Percentiles rank a stretch among this genome's conserved stretches.
phyloP scores from a whole-genome alignment of 1,284 basidiomycete species.

The Puccinia brachypodii region DNA sequence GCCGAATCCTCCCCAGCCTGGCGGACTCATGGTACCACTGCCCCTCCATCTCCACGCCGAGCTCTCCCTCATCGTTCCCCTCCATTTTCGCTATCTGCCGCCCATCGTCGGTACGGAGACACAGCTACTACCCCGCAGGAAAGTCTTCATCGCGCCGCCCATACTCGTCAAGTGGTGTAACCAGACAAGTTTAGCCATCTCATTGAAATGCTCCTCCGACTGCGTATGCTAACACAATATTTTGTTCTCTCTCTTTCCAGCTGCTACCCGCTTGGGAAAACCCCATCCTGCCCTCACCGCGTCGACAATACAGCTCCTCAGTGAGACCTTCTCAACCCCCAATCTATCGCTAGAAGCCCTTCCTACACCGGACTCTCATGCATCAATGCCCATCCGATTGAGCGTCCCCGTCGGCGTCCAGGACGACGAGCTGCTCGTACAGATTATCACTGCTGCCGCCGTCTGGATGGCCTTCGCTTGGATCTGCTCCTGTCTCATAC shows the following conservation, averaged over 20 bases:
- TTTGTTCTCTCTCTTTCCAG: background rate
- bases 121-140: too few relatives aligned
- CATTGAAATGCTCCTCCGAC: background rate
- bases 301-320: background rate
- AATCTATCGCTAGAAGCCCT: background rate
- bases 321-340: background rate
- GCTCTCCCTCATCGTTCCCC: background rate
- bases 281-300: background rate
- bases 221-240: background rate
- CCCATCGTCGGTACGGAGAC: background rate
- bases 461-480: background rate
- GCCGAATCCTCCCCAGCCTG: background rate
- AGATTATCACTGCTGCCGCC: background rate
- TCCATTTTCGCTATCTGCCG: constrained; percentile 11
- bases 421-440: background rate
- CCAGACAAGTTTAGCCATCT: background rate
- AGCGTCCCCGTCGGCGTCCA: background rate
- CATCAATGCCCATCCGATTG: background rate
- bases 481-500: background rate
- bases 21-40: background rate
- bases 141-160: background rate
- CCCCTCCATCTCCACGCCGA: too few relatives aligned
- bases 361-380: background rate
- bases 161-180: background rate
- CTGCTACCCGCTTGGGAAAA: background rate